A percentile compares a stretch with the other conserved stretches of the same genome.
Evolutionary conservation across 2,329 filamentous ascomycete species (phyloP).

Genomic region (Endoconidiophora polonica): DNA sequence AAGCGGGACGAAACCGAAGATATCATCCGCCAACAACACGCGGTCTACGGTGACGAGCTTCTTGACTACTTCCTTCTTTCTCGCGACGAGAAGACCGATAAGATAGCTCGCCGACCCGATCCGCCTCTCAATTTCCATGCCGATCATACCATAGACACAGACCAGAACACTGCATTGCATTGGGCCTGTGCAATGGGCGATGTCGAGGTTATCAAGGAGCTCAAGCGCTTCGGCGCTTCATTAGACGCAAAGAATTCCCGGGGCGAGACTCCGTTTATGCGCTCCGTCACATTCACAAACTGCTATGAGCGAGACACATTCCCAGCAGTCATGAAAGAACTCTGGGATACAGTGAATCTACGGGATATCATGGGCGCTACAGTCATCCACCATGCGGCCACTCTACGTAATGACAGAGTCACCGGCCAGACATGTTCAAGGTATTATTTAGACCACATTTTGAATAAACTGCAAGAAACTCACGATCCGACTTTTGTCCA

Average conservation of each 20-base stretch:
- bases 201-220: constrained; percentile 72
- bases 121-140: constrained; percentile 77
- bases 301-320: constrained; percentile 91
- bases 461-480: constrained; percentile 71
- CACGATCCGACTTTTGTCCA: constrained; percentile 63
- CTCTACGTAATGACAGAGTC: constrained; percentile 63
- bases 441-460: constrained; percentile 83
- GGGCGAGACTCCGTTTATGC: constrained; percentile 85
- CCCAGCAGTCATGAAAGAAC: constrained; percentile 63
- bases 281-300: constrained; percentile 89
- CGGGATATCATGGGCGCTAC: constrained; percentile 70
- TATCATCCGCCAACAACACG: constrained; percentile 64
- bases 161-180: constrained; percentile 82
- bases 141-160: constrained; percentile 83
- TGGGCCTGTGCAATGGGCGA: constrained; percentile 98
- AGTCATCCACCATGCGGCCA: constrained; percentile 86
- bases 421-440: constrained; percentile 77
- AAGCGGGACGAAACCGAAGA: constrained; percentile 52
- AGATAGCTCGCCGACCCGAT: constrained; percentile 51
- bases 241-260: constrained; percentile 52
- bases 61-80: constrained; percentile 91
- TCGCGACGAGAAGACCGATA: constrained; percentile 46
- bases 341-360: constrained; percentile 65
- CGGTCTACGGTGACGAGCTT: constrained; percentile 80
- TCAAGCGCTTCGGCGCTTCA: constrained; percentile 65